Evolutionary conservation across 768 basidiomycete genomes (phyloP), one percentile per base, ranked within the genome.

Genomic region (Aureoboletus auriporus): DNA sequence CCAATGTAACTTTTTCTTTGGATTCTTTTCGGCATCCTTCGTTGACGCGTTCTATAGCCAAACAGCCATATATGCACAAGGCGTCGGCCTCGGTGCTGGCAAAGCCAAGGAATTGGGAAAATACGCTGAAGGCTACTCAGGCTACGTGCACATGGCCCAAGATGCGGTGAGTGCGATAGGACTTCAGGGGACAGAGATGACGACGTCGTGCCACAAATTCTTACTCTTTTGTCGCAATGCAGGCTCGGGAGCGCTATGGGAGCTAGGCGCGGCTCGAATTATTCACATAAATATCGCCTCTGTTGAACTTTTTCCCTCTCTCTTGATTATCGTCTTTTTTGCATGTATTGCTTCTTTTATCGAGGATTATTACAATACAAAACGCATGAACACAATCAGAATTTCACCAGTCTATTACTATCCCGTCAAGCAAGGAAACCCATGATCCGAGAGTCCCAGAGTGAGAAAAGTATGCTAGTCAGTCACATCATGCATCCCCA

Each of bases 81-180:
- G 94, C 2, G 93, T 83, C 20, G 94, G 94, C 3, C 71, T 97
- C 10, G 94, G 94, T n/a, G 93, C 93, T 1, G 84, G 86, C 63
- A 95, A 93, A 71, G 90, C 84, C 50, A 89, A 84, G 63, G 91
- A 91, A 46, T 69, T 92, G 47, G 80, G 80, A 44, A 85, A 86
- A 64, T 82, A 81, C 54, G 69, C 80, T 4, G 83, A 85, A 53
- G 83, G 82, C 17, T 81, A 84, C 56, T 67, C 78, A 34, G 83
- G 81, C 51, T 89, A 89, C 65, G 80, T 86, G 36, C 72, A 82
- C 44, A 80, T 85, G 79, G 83, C 77, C 40, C 81, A 86, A 61
- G 84, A 87, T 64, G 76, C 81, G 65, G 84, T 86, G 64, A 72
- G 72, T 65, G 35, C 35, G 35, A 49, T 47, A 49, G 42, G 53